These are phyloP conservation scores for Cicer bijugum DNA, from an alignment of 306 rosid genomes.

Conservation along the genomic window DNA sequence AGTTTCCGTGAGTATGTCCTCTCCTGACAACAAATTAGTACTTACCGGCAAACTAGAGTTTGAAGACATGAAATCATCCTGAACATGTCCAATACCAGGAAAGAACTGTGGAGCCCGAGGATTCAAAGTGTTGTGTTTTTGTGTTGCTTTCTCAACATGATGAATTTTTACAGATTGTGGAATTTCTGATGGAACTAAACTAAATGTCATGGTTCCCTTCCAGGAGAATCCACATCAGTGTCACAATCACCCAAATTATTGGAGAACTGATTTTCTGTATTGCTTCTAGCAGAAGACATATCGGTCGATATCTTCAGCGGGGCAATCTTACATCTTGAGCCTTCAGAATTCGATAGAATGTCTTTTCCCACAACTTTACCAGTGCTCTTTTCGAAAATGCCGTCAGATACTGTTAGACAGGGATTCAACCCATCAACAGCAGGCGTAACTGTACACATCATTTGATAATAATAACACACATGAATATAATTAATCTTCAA, in stretches of 20 bases:
- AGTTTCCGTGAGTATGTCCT: slow-evolving; percentile 40
- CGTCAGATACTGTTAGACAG: slow-evolving; percentile 36
- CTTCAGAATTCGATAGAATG: slow-evolving; percentile 42
- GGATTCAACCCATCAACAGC: slow-evolving; percentile 46
- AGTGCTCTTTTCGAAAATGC: slow-evolving; percentile 13
- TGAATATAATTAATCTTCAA: slow-evolving; percentile 26
- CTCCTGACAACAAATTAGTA: slow-evolving; percentile 47
- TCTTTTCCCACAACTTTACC: slow-evolving; percentile 42
- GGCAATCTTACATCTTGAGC: slow-evolving; percentile 34
- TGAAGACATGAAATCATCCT: slow-evolving; percentile 49
- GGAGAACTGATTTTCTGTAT: slow-evolving; percentile 47
- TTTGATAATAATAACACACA: slow-evolving; percentile 28
- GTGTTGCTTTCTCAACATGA: slow-evolving; percentile 45
- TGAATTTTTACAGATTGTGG: slow-evolving; percentile 43
- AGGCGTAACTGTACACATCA: slow-evolving; percentile 49
- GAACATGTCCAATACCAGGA: slow-evolving; percentile 50
- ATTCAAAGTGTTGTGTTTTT: slow-evolving; percentile 58
- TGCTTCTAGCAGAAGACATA: slow-evolving; percentile 41
- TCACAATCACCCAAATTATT: slow-evolving; percentile 50
- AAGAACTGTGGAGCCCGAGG: slow-evolving; percentile 69
- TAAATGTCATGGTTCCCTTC: slow-evolving; percentile 54
- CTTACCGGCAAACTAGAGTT: slow-evolving; percentile 43
- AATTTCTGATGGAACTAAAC: slow-evolving; percentile 46
- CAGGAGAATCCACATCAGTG: slow-evolving; percentile 75
- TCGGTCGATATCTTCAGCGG: slow-evolving; percentile 47